phyloP scores from a whole-genome alignment of 805 yeast genomes.

The Myxozyma neglecta region DNA sequence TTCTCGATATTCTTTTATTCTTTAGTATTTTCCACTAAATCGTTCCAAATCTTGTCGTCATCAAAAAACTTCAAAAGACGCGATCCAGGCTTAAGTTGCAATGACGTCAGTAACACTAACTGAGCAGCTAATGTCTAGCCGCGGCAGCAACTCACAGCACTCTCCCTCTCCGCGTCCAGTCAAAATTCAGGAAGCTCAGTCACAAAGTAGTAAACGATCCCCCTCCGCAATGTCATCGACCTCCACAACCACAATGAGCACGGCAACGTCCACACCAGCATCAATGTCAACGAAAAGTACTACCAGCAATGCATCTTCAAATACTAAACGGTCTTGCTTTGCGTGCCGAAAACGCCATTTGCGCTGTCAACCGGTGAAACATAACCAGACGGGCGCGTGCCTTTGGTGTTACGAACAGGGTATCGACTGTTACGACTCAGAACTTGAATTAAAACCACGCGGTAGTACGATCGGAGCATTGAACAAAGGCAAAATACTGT shows the following conservation, averaged over 20 bases:
- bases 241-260: not conserved
- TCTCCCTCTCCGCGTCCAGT: not conserved
- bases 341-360: slow-evolving; percentile 22
- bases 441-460: slow-evolving; percentile 11
- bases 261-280: not conserved
- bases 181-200: not conserved
- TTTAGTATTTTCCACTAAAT: too few relatives aligned
- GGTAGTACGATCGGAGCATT: not conserved
- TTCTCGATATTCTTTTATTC: too few relatives aligned
- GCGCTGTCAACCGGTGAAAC: slow-evolving; percentile 12
- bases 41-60: too few relatives aligned
- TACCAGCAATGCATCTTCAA: not conserved
- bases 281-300: not conserved
- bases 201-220: not conserved
- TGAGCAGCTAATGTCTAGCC: not conserved
- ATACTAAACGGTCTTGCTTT: slow-evolving; percentile 9
- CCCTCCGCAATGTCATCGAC: not conserved
- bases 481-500: slow-evolving; percentile 14
- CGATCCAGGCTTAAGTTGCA: not conserved
- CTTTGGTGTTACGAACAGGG: slow-evolving; percentile 23
- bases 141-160: not conserved
- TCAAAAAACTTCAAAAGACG: too few relatives aligned
- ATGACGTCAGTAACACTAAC: not conserved
- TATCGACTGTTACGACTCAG: slow-evolving; percentile 21
- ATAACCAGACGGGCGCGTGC: slow-evolving; percentile 14